Evolutionary conservation across 73 alveolate species (phyloP).

Genomic region (Tetrahymena thermophila): DNA sequence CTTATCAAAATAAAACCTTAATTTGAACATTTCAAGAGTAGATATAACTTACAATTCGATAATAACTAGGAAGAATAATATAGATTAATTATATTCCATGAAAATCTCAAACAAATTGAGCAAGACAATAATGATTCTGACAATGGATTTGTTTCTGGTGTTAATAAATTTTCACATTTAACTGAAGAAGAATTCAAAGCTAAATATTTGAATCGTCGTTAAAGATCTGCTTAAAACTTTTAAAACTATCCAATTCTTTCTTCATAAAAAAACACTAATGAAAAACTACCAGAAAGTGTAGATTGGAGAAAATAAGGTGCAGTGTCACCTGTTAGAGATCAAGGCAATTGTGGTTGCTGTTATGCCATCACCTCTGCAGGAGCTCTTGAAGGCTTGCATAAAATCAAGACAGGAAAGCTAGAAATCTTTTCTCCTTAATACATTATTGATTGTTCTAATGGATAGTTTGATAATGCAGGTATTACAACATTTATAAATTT

Average conservation of each 20-base stretch:
- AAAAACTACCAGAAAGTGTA: neutral
- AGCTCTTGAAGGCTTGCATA: neutral
- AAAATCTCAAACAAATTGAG: neutral
- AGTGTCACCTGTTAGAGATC: constrained; percentile 62
- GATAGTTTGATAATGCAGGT: constrained; percentile 56
- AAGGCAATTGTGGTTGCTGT: constrained; percentile 81
- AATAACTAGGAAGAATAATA: neutral
- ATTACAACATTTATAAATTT: too few relatives aligned
- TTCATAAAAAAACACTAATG: neutral
- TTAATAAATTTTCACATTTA: constrained; percentile 50
- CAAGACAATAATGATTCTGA: constrained; percentile 6
- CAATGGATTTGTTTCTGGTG: constrained; percentile 34
- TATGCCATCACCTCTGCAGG: constrained; percentile 81
- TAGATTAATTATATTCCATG: neutral
- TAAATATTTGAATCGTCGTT: neutral
- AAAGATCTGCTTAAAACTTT: too few relatives aligned
- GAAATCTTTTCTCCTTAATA: constrained; percentile 47
- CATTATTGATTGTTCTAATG: constrained; percentile 57
- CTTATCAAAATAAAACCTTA: neutral
- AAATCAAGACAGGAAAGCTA: neutral
- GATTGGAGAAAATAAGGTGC: constrained; percentile 71
- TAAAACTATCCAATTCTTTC: neutral
- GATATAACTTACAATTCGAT: too few relatives aligned
- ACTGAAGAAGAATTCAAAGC: constrained; percentile 35
- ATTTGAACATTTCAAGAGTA: neutral